Base-by-base conservation (phyloP, 352 stramenopile genomes). In the Pythium coloratum region DNA sequence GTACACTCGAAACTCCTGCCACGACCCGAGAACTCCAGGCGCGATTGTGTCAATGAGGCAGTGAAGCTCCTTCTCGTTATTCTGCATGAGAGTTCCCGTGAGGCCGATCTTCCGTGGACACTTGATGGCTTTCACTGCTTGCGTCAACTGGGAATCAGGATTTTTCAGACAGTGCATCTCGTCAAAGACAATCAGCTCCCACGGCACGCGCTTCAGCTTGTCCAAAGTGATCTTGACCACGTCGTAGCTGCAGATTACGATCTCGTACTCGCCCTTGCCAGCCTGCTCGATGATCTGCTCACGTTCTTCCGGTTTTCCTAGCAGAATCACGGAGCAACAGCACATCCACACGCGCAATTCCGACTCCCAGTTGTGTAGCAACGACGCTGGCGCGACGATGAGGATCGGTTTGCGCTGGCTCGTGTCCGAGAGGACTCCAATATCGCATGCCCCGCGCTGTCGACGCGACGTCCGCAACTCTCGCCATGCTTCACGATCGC, bases 101-200 rank as follows among this genome's bases (percentile, higher is more conserved):
- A 98, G 81, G 28, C 96, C 84, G 14, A 98, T 71, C 40, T 86
- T 92, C 12, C 78, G 83, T 0, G 73, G 58, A 54, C 86, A 93
- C 60, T 65, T 76, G 46, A 91, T 77, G 5, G 75, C 63, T 34
- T 90, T 90, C 0, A 97, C 86, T 55, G 92, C 79, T 49, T 83
- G 67, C 1, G 84, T 90, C 6, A 99, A 78, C 65, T 98, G 97
- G 14, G 96, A 94, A 55, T 98, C 96, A 20, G 94, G 82, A 75
- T 99, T 99, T 64, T 99, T 98, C 30, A 99, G 81, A 40, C 97
- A 96, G 80, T 99, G 98, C 59, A 98, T 98, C 77, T 99, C 98
- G 73, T 99, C 98, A 13, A 99, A 91, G 60, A 99, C 90, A 58
- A 99, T 80, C 6, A 90, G 81, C 68, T 95, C 85, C 95, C 98